These are phyloP conservation scores for Aurinia saxatilis DNA, from an alignment of 345 rosid species.

Conservation along the genomic window DNA sequence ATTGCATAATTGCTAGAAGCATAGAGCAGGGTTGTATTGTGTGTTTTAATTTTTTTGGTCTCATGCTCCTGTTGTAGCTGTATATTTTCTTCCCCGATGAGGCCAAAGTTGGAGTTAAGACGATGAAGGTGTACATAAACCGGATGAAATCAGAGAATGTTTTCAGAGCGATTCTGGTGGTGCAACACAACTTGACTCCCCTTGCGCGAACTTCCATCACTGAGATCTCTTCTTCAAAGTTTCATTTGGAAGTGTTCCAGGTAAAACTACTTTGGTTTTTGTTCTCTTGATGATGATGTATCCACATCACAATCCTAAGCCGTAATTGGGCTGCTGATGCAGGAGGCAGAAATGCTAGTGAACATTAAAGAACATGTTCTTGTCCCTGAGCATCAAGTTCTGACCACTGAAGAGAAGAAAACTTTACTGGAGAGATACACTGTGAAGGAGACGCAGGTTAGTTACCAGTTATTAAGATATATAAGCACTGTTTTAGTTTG, in stretches of 20 bases:
- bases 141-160: conserved; percentile 86
- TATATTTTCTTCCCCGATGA: conserved; percentile 87
- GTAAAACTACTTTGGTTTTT: conserved; percentile 22
- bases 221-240: conserved; percentile 61
- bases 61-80: conserved; percentile 49
- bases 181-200: conserved; percentile 77
- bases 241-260: conserved; percentile 86
- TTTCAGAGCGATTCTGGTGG: conserved; percentile 68
- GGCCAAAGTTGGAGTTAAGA: conserved; percentile 75
- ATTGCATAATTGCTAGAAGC: too few species aligned
- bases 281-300: background rate
- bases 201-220: conserved; percentile 72
- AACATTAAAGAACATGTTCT: conserved; percentile 74
- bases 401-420: conserved; percentile 64
- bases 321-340: too few species aligned
- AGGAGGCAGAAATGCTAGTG: conserved; percentile 70
- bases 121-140: conserved; percentile 80
- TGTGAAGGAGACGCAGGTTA: conserved; percentile 79
- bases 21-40: too few species aligned
- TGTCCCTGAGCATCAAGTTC: conserved; percentile 78
- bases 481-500: background rate
- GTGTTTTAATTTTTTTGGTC: too few species aligned
- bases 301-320: background rate
- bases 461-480: background rate
- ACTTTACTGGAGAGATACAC: conserved; percentile 71